Evolutionary conservation across 306 rosid genomes (phyloP), one percentile per base, ranked within the genome.

Genomic region (Cicer yamashitae): DNA sequence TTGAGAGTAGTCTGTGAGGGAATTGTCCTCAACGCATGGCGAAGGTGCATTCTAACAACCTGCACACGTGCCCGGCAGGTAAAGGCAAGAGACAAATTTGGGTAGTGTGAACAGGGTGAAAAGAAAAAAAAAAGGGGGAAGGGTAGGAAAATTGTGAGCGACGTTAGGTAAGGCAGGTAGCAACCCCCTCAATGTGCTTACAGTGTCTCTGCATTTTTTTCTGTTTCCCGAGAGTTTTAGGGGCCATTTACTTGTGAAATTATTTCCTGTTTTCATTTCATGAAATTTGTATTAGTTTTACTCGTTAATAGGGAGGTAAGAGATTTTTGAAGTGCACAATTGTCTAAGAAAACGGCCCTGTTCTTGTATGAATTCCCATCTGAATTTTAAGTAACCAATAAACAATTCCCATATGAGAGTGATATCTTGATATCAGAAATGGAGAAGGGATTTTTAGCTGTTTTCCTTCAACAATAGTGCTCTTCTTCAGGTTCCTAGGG

Each of bases 401-500:
- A 3, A 3, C 34, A 52, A 53, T 70, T 38, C 48, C 38, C 50
- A 38, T 52, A 10, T 72, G 43, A 12, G 67, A 41, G 18, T 13
- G 44, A 44, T 73, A 9, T 73, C 14, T 22, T 58, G 34, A 8
- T 73, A 22, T 20, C 25, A 57, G 14, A 11, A 10, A 22, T 40
- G 43, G 52, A 73, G 4, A 43, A 13, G 77, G 77, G 22, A 8
- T 57, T 72, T 56, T 56, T 20, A 57, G 56, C 52, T 57, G 67
- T 13, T 57, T 43, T 43, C 38, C n/a, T 1, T 6, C 52, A 4
- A 20, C 22, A 43, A 25, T 5, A 18, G 72, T 45, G 15, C 17
- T 66, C 2, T 54, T 54, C 13, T 40, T 71, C 53, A 54, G 64
- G 57, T 73, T 72, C 67, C 77, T 41, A 34, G 50, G 39, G 52